phyloP scores from a whole-genome alignment of 1,139 yeast species.

The Taphrina confusa region DNA sequence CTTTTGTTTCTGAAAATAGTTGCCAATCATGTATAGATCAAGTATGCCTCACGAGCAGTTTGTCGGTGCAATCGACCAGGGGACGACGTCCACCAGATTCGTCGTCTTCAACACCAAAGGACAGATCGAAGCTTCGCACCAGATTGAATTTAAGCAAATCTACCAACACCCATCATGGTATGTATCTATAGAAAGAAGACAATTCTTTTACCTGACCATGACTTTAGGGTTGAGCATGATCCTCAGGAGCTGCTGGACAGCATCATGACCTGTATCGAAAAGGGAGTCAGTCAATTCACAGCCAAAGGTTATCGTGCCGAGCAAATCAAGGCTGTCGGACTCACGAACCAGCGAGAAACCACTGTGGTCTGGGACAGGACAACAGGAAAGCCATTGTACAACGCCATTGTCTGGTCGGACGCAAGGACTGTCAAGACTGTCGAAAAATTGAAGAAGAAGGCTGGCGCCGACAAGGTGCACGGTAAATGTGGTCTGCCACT shows the following conservation, averaged over 20 bases:
- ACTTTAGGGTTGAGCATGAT: slow-evolving; percentile 84
- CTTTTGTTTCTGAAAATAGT: neutral
- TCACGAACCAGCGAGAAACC: slow-evolving; percentile 95
- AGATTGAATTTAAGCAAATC: slow-evolving; percentile 63
- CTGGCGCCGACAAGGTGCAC: slow-evolving; percentile 64
- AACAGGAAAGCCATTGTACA: slow-evolving; percentile 79
- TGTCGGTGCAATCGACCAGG: slow-evolving; percentile 46
- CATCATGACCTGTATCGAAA: slow-evolving; percentile 52
- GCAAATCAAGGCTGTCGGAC: slow-evolving; percentile 52
- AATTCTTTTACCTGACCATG: too few species aligned
- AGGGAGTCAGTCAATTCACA: slow-evolving; percentile 46
- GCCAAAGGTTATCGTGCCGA: slow-evolving; percentile 44
- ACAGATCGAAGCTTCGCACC: slow-evolving; percentile 79
- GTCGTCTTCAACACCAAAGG: slow-evolving; percentile 76
- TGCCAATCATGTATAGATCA: slow-evolving; percentile 26
- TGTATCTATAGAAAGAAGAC: too few species aligned
- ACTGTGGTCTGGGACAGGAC: slow-evolving; percentile 83
- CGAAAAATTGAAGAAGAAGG: slow-evolving; percentile 60
- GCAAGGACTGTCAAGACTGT: slow-evolving; percentile 80
- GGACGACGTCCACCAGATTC: slow-evolving; percentile 93
- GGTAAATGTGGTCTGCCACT: slow-evolving; percentile 80
- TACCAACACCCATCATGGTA: slow-evolving; percentile 49
- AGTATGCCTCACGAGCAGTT: slow-evolving; percentile 33
- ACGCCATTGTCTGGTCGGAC: slow-evolving; percentile 96
- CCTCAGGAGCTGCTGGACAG: slow-evolving; percentile 82